phyloP scores from a whole-genome alignment of 805 yeast species.

The Starmera pachycereana region DNA sequence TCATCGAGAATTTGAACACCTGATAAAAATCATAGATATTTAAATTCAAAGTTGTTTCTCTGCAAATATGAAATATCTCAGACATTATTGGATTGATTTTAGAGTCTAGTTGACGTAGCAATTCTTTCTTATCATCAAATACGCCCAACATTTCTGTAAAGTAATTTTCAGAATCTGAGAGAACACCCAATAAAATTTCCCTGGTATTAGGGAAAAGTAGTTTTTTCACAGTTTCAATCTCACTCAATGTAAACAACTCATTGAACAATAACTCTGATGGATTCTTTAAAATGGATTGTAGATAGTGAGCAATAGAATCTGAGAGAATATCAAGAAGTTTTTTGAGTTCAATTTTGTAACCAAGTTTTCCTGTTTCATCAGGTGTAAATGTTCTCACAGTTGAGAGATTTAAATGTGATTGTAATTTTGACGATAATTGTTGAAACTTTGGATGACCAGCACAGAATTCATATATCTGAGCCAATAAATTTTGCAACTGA shows the following conservation, averaged over 20 bases:
- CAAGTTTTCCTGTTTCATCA: constrained; percentile 5
- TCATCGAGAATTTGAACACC: constrained; percentile 48
- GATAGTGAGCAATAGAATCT: constrained; percentile 8
- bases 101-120: constrained; percentile 21
- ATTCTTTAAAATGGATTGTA: constrained; percentile 7
- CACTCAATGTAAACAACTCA: constrained; percentile 33
- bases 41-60: constrained; percentile 67
- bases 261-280: constrained; percentile 21
- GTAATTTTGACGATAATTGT: not conserved
- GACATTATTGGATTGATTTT: constrained; percentile 42
- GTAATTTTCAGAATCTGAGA: constrained; percentile 29
- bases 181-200: constrained; percentile 27
- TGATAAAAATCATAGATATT: constrained; percentile 59
- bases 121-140: constrained; percentile 6
- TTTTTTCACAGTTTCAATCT: constrained; percentile 19
- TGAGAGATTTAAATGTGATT: not conserved
- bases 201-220: constrained; percentile 36
- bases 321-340: constrained; percentile 10
- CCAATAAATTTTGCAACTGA: constrained; percentile 4
- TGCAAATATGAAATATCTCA: constrained; percentile 53
- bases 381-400: not conserved
- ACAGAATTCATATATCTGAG: constrained; percentile 5
- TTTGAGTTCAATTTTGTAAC: constrained; percentile 14
- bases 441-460: constrained; percentile 2
- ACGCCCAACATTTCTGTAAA: constrained; percentile 7